Percentiles rank a stretch among this genome's conserved stretches.
phyloP scores from a whole-genome alignment of 805 yeast species.

The Sugiyamaella floridensis region DNA sequence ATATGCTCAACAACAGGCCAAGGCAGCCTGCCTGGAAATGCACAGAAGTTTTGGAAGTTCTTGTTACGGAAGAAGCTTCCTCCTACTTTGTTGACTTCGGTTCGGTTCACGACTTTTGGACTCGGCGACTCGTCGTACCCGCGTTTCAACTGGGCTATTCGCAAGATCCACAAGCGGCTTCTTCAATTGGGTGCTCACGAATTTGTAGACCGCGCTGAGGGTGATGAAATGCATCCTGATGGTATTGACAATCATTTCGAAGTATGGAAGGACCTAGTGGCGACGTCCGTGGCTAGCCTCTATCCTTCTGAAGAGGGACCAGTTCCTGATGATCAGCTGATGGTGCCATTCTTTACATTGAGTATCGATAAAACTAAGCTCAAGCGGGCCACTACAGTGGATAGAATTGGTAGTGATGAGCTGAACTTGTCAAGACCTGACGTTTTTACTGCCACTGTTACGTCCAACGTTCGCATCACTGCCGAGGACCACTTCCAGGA shows the following conservation, averaged over 20 bases:
- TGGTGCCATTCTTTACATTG: constrained; percentile 35
- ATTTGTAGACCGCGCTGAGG: constrained; percentile 69
- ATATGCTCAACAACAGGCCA: constrained; percentile 92
- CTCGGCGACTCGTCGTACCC: constrained; percentile 92
- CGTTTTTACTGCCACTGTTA: constrained; percentile 40
- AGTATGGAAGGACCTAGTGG: constrained; percentile 58
- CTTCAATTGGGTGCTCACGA: constrained; percentile 76
- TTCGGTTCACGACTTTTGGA: constrained; percentile 71
- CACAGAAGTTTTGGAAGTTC: constrained; percentile 65
- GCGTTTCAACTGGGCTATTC: constrained; percentile 78
- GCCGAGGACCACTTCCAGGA: constrained; percentile 78
- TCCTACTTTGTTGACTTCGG: constrained; percentile 50
- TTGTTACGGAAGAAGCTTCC: constrained; percentile 63
- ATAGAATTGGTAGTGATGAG: constrained; percentile 14
- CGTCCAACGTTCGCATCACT: constrained; percentile 56
- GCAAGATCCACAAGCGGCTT: constrained; percentile 72
- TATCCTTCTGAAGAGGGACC: constrained; percentile 10
- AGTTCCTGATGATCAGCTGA: constrained; percentile 28
- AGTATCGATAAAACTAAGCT: constrained; percentile 26
- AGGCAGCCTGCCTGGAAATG: constrained; percentile 83
- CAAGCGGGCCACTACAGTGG: constrained; percentile 26
- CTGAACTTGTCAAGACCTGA: constrained; percentile 30
- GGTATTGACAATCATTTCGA: constrained; percentile 65
- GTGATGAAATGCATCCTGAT: constrained; percentile 76
- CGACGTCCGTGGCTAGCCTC: constrained; percentile 30